phyloP scores from a whole-genome alignment of 495 filamentous ascomycete species.

The Corynascus novoguineensis region DNA sequence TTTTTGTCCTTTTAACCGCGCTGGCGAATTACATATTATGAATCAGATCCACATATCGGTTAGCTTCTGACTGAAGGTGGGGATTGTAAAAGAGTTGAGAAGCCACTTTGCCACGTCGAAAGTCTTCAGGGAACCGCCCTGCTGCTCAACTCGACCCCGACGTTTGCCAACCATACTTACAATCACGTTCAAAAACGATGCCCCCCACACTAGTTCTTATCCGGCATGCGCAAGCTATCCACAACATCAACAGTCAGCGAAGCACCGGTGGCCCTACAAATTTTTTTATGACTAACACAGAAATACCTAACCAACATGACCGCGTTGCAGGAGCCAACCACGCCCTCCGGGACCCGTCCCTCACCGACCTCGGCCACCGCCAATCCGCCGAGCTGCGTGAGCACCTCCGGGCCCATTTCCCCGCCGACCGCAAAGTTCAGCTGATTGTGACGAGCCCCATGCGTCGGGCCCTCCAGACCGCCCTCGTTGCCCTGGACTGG shows the following conservation, averaged over 20 bases:
- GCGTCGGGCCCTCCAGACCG: slow-evolving; percentile 51
- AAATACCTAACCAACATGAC: not conserved
- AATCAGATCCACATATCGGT: too few relatives aligned
- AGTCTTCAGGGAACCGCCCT: too few relatives aligned
- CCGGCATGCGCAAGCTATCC: slow-evolving; percentile 51
- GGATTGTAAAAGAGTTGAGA: too few relatives aligned
- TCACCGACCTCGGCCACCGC: slow-evolving; percentile 44
- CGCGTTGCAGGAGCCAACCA: not conserved
- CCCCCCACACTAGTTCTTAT: slow-evolving; percentile 50
- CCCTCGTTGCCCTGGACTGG: slow-evolving; percentile 43
- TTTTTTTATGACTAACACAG: slow-evolving; percentile 14
- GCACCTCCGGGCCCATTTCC: slow-evolving; percentile 33
- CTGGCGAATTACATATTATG: too few relatives aligned
- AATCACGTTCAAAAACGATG: slow-evolving; percentile 31
- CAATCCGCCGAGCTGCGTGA: slow-evolving; percentile 45
- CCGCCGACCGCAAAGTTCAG: slow-evolving; percentile 40
- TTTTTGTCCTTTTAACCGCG: too few relatives aligned
- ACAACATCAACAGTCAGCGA: slow-evolving; percentile 39
- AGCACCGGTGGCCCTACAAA: not conserved
- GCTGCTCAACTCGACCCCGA: too few relatives aligned
- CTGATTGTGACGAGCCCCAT: slow-evolving; percentile 53
- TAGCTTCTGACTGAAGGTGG: too few relatives aligned
- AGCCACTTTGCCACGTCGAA: too few relatives aligned
- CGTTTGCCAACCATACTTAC: too few relatives aligned
- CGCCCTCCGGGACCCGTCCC: slow-evolving; percentile 36